Base-by-base conservation (phyloP, 495 filamentous ascomycete species). In the Talaromyces nanjingensis region DNA sequence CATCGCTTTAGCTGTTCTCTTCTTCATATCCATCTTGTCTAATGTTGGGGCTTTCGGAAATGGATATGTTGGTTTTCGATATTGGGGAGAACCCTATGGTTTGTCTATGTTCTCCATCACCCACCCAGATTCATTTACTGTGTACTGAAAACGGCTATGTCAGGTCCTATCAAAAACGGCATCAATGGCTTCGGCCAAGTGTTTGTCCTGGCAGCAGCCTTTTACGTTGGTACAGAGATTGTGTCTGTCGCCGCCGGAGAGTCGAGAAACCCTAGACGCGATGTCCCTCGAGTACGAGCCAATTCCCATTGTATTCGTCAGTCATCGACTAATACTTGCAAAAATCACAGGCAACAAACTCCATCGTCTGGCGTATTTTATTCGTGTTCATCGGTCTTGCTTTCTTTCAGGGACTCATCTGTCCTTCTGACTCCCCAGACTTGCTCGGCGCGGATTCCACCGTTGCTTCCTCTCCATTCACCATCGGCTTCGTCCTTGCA, bases 141-240 rank as follows among this genome's bases (percentile, higher is more conserved):
- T 24, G 1, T 24, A n/a, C 53, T 25, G 20, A 27, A 25, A 22
- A 56, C 12, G 7, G 5, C 25, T 29, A 25, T 29, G 18, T n/a
- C 25, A 56, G 22, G 53, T 22, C 55, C 55, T 18, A 58, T 58
- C 22, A 27, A 12, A 7, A 34, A 58, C 29, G 55, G 55, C 18
- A 58, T 58, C 27, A 58, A 58, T 18, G 27, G 55, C 9, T 58
- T 58, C 27, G 55, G 55, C 25, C 55, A 58, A 14, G 55, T 58
- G 2, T 58, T 58, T 58, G n/a, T 34, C 22, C 22, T 58, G 7
- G 55, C 55, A n/a, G 55, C 55, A 58, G 25, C 55, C 8, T 58
- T 31, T 22, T 58, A 58, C 55, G 55, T 58, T 29, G 55, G 55
- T 7, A 58, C 55, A 9, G 55, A 58, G 55, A 31, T 58, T 22